Conservation (phyloP, 345 rosid species). For the Toxicodendron radicans region DNA sequence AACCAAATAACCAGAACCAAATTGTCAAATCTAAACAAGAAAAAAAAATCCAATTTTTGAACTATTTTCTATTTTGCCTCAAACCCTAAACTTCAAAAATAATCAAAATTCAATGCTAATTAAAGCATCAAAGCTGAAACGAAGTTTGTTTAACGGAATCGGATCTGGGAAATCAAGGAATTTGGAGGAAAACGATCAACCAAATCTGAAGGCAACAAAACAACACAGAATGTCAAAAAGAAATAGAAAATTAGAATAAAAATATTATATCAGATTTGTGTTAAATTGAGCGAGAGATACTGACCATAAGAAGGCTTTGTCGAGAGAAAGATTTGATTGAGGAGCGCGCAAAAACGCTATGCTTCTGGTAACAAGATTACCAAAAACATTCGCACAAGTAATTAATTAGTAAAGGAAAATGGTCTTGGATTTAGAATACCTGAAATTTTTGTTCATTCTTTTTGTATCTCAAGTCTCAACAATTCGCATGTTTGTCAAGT, state of each 20-base stretch:
- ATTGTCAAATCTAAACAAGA: background rate
- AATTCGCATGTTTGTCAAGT: background rate
- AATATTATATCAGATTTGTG: background rate
- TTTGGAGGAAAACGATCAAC: background rate
- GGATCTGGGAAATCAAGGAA: constrained; percentile 28
- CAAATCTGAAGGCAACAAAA: constrained; percentile 12
- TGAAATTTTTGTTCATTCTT: background rate
- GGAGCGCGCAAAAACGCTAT: background rate
- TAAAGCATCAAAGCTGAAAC: constrained; percentile 9
- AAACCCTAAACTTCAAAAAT: constrained; percentile 2
- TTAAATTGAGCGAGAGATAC: background rate
- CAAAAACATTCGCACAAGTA: background rate
- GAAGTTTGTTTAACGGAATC: constrained; percentile 3
- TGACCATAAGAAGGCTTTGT: background rate
- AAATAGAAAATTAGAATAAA: background rate
- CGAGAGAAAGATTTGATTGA: background rate
- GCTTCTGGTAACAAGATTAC: background rate
- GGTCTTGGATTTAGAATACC: background rate
- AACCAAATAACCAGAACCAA: background rate
- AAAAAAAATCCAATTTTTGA: background rate
- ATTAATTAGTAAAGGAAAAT: background rate
- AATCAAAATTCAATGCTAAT: background rate
- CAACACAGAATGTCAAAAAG: background rate
- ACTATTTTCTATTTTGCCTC: background rate
- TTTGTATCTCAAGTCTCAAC: background rate